Conservation (phyloP, 2,329 filamentous ascomycete species). For the Trichoderma harzianum region DNA sequence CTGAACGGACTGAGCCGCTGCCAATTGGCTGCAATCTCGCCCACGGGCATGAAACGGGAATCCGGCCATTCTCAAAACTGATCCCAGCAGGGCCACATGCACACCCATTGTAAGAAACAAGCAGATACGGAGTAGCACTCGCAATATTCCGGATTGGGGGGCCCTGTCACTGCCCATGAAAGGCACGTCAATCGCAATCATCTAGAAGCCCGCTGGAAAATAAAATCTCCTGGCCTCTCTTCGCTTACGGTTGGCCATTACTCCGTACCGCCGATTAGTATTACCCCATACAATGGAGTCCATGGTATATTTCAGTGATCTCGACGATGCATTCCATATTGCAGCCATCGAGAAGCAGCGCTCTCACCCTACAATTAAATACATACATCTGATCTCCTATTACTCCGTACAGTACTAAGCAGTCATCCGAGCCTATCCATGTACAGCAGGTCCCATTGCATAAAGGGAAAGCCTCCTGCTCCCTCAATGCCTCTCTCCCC, state of each 20-base stretch:
- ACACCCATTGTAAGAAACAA: not conserved
- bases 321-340: not conserved
- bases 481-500: not conserved
- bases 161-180: not conserved
- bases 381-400: not conserved
- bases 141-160: not conserved
- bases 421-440: not conserved
- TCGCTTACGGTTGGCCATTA: not conserved
- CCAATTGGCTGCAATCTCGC: not conserved
- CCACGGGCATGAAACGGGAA: not conserved
- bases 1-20: not conserved
- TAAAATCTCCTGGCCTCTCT: not conserved
- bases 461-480: not conserved
- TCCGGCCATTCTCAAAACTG: not conserved
- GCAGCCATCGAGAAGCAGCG: not conserved
- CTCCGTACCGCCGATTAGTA: not conserved
- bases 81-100: not conserved
- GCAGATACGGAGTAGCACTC: not conserved
- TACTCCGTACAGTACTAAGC: not conserved
- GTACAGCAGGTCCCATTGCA: not conserved
- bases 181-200: not conserved
- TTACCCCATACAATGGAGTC: not conserved
- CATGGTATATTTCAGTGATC: not conserved
- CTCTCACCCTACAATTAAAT: no score
- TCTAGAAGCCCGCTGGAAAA: constrained; percentile 9